Base-by-base conservation (phyloP, 2,329 filamentous ascomycete species). In the Aspergillus neotritici region DNA sequence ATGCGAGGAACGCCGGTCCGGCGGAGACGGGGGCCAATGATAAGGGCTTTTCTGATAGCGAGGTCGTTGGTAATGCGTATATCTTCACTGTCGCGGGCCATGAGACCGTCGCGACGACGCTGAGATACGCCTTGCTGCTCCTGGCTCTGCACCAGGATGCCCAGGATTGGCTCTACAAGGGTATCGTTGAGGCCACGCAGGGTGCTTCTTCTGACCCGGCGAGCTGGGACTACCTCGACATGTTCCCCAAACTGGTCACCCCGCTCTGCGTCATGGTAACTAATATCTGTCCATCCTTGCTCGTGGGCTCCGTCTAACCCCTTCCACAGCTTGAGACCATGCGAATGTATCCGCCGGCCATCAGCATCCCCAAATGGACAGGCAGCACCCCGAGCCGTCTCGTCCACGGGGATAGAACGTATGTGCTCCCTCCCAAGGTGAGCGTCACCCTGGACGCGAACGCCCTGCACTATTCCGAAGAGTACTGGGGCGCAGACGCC, bases 61-160 rank as follows among this genome's bases (percentile, higher is more conserved):
- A 78, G 45, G 69, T 78, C 5, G 70, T 71, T 32, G 72, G 74
- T 11, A 76, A 76, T 35, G 57, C 75, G 36, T 74, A 73, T 40
- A 58, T 71, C 1, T 66, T 75, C 47, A 75, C 71, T 37, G 62
- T 77, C 38, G 74, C 75, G 0, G 75, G 75, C 0, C 72, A 76
- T 44, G 74, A 78, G 44, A 76, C 74, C 0, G 74, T 73, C 0
- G 70, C 74, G 1, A 67, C 72, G 21, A 68, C 68, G 0, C 52
- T 76, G 5, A 63, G 65, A 1, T 75, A 67, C 40, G 57, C 65
- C 1, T 53, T 73, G 1, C 53, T 68, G 5, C 67, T 74, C 7
- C 60, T 78, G 2, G 72, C 74, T 2, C 61, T 65, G 0, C 48
- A 72, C 32, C 71, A 68, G 0, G 56, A 67, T 3, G 63, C 72